phyloP scores from a whole-genome alignment of 2,329 filamentous ascomycete species.

The Epichloe festucae region DNA sequence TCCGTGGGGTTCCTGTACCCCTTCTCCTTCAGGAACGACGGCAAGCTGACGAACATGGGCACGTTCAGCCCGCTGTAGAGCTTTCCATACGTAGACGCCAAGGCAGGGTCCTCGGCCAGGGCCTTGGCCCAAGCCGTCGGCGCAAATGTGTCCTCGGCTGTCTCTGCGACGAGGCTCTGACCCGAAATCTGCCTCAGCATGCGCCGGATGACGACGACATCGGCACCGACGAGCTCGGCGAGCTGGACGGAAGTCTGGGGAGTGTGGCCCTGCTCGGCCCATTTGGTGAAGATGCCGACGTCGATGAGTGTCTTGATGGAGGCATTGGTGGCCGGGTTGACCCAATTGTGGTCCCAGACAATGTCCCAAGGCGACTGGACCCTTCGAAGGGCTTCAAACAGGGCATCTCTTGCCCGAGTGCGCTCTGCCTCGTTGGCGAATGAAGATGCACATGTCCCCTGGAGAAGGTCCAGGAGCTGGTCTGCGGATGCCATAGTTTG shows the following conservation, averaged over 20 bases:
- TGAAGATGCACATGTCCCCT: conserved; percentile 13
- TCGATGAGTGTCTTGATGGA: conserved; percentile 26
- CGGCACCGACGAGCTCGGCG: conserved; percentile 20
- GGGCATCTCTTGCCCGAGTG: conserved; percentile 18
- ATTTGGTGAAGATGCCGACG: conserved; percentile 22
- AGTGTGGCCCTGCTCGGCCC: conserved; percentile 17
- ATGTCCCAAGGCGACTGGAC: conserved; percentile 26
- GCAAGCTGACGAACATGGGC: conserved; percentile 19
- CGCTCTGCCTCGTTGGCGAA: conserved; percentile 23
- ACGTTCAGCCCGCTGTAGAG: conserved; percentile 21
- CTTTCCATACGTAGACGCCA: conserved; percentile 19
- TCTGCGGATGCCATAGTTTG: conserved; percentile 14
- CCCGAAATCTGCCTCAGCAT: conserved; percentile 23
- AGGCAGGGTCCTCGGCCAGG: conserved; percentile 15
- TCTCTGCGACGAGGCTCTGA: conserved; percentile 22
- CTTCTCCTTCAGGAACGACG: conserved; percentile 18
- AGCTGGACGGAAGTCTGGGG: conserved; percentile 19
- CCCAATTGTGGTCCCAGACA: conserved; percentile 25
- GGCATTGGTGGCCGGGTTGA: conserved; percentile 18
- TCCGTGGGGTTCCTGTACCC: conserved; percentile 23
- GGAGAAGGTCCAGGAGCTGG: conserved; percentile 12
- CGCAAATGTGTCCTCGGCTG: conserved; percentile 20
- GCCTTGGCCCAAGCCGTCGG: conserved; percentile 20
- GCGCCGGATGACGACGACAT: conserved; percentile 21
- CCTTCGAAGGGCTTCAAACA: conserved; percentile 17